Percentiles rank a stretch among this genome's conserved stretches.
phyloP scores from a whole-genome alignment of 306 rosid species.

The Aeschynomene evenia region DNA sequence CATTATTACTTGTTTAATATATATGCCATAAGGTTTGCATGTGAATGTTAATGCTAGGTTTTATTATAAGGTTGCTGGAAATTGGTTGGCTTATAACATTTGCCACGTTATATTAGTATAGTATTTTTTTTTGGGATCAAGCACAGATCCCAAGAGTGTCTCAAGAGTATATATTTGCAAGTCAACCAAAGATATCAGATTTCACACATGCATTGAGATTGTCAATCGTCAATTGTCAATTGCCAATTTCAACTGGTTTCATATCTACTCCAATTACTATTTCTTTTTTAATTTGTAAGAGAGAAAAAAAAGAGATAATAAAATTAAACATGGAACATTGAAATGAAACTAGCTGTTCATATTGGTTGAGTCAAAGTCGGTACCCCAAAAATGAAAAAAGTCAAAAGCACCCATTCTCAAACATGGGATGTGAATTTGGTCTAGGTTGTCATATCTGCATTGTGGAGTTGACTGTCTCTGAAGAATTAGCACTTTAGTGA shows the following conservation, averaged over 20 bases:
- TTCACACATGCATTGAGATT: constrained; percentile 51
- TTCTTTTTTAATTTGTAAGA: neutral
- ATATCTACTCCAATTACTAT: neutral
- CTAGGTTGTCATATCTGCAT: constrained; percentile 32
- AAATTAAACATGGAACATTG: constrained; percentile 6
- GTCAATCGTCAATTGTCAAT: constrained; percentile 32
- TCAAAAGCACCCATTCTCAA: constrained; percentile 33
- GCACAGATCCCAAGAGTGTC: constrained; percentile 67
- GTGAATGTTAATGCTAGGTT: constrained; percentile 38
- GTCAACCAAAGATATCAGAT: constrained; percentile 55
- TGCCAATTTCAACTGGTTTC: constrained; percentile 15
- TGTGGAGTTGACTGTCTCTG: constrained; percentile 23
- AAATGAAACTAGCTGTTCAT: constrained; percentile 19
- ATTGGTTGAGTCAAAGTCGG: constrained; percentile 37
- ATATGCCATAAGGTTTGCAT: constrained; percentile 29
- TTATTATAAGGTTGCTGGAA: constrained; percentile 32
- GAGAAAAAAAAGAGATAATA: neutral
- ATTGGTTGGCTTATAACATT: constrained; percentile 34
- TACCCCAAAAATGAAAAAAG: constrained; percentile 24
- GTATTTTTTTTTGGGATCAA: constrained; percentile 21
- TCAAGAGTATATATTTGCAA: constrained; percentile 31
- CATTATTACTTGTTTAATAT: too few relatives aligned
- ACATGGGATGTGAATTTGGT: constrained; percentile 19
- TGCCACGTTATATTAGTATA: constrained; percentile 33
- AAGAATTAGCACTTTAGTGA: neutral